These are phyloP conservation scores for Salvia splendens DNA, from an alignment of 257 asterid genomes.

Conservation along the genomic window DNA sequence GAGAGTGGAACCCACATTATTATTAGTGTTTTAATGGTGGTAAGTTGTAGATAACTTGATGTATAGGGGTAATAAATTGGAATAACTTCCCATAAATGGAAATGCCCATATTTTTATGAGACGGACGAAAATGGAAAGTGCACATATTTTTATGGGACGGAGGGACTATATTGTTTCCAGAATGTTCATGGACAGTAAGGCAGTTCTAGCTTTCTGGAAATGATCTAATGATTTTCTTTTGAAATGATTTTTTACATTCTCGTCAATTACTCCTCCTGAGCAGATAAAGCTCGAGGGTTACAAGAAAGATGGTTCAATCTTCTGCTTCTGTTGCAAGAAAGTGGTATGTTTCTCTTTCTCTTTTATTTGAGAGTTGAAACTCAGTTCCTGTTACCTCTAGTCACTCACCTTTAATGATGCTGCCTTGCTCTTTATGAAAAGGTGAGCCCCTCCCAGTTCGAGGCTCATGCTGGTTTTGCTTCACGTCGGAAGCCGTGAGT, in stretches of 20 bases:
- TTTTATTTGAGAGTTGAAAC: background rate
- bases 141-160: no score
- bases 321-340: conserved; percentile 60
- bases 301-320: conserved; percentile 69
- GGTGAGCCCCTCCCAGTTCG: conserved; percentile 95
- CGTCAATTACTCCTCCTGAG: conserved; percentile 34
- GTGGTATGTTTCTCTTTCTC: conserved; percentile 61
- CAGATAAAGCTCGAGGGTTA: conserved; percentile 68
- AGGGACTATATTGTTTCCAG: background rate
- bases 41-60: no score
- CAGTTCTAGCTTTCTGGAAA: conserved; percentile 23
- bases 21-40: no score
- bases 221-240: conserved; percentile 12
- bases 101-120: no score
- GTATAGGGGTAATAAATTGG: no score
- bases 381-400: background rate
- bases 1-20: no score
- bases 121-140: no score
- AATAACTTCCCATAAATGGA: no score
- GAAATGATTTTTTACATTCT: conserved; percentile 16
- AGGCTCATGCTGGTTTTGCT: conserved; percentile 91
- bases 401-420: conserved; percentile 28
- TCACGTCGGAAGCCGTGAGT: conserved; percentile 96
- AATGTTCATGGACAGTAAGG: conserved; percentile 26
- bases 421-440: conserved; percentile 37